Base-by-base conservation (phyloP, 768 basidiomycete genomes). In the Podaxis sp. region DNA sequence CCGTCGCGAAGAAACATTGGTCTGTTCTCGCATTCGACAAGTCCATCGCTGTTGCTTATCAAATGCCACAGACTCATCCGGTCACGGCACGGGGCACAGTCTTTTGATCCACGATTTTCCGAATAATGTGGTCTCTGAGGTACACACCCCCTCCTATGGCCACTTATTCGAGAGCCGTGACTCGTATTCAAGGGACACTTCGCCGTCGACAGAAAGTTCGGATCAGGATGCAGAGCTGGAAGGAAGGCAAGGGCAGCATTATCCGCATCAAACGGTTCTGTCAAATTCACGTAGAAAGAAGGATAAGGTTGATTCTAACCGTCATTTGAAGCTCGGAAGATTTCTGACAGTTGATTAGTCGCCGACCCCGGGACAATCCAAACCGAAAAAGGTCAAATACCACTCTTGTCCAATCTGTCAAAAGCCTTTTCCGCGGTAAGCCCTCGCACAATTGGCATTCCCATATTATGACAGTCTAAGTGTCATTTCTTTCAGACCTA, bases 341-440 rank as follows among this genome's bases (percentile, higher is more conserved):
- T 8, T 11, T 51, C 28, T 48, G 49, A 48, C 36, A 17, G 8
- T 24, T 30, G 40, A 53, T 57, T 30, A 65, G 64, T 48, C 52
- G 60, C 24, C 63, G 38, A 9, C 56, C 12, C 30, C 48, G 39
- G 48, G 58, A 59, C 39, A 65, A 24, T 19, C 61, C 24, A 74
- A 71, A 59, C 70, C 70, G 42, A 74, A 75, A 63, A 75, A 74
- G 59, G 75, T 75, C 49, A 76, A 76, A 58, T 72, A 74, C 68
- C 75, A 76, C 63, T 65, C 68, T 57, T 76, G 75, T 64, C 64
- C 69, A 15, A 69, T 73, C 40, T 76, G 75, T 46, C 70, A 72
- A 12, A 76, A 76, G 61, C 70, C 72, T 26, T 76, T 76, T 54
- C 75, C 75, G 57, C 68, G 75, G 75, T 76, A 56, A 39, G 38